Conservation (phyloP, 1,284 basidiomycete genomes). For the Ganoderma lingzhi region DNA sequence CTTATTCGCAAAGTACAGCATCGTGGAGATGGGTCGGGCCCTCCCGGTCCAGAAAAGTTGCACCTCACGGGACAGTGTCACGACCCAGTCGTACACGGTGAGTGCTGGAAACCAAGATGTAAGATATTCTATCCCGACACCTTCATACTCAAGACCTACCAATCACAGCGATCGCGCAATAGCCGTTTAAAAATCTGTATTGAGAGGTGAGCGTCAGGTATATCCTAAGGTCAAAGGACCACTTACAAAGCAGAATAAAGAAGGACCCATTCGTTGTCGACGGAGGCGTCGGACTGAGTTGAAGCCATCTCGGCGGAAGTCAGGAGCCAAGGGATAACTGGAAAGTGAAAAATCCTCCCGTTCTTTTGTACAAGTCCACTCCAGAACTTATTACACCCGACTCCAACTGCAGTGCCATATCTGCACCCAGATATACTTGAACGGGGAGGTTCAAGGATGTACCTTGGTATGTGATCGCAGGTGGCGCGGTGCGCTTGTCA, state of each 20-base stretch:
- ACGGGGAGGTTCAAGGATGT: no score
- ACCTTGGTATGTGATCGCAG: no score
- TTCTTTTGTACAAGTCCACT: no score
- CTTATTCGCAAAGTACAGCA: neutral
- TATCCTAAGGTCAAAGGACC: neutral
- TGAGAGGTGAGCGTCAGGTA: neutral
- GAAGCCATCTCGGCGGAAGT: constrained; percentile 17
- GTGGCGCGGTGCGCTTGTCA: no score
- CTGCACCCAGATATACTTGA: no score
- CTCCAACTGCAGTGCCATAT: no score
- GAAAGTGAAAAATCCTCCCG: no score
- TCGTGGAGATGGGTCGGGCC: neutral
- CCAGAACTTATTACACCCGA: no score
- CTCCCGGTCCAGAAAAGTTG: neutral
- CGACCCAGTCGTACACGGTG: neutral
- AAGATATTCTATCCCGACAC: neutral
- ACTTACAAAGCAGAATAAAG: neutral
- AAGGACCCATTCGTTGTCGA: neutral
- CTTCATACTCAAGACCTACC: neutral
- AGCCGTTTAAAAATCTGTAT: neutral
- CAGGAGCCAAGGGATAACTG: no score
- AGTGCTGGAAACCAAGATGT: neutral
- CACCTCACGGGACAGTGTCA: neutral
- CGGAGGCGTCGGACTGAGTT: neutral
- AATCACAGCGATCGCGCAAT: neutral